These are phyloP conservation scores for Ambrosia trifida DNA, from an alignment of 129 eudicot species.

Conservation along the genomic window DNA sequence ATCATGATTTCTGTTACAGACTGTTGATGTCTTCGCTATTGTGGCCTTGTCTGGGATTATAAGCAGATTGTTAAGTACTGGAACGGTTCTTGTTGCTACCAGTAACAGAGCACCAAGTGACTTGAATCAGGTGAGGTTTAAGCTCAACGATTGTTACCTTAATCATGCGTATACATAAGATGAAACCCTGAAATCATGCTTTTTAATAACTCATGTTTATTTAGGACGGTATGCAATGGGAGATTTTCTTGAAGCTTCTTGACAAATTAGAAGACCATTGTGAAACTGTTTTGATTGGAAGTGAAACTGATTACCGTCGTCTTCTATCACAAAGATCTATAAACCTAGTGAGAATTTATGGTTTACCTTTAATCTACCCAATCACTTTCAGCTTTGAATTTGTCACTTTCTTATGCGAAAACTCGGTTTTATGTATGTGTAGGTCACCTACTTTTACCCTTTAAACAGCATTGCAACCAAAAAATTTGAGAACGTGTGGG, in stretches of 20 bases:
- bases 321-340: conserved; percentile 68
- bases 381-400: neutral
- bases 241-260: conserved; percentile 67
- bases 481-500: conserved; percentile 70
- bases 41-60: conserved; percentile 96
- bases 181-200: conserved; percentile 6
- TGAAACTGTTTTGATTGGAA: conserved; percentile 74
- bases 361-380: neutral
- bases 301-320: conserved; percentile 94
- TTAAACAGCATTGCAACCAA: conserved; percentile 43
- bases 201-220: conserved; percentile 8
- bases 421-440: conserved; percentile 23
- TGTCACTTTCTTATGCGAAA: neutral
- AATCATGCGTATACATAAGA: conserved; percentile 11
- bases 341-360: conserved; percentile 55
- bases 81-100: conserved; percentile 97
- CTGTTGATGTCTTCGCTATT: conserved; percentile 98
- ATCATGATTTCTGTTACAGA: conserved; percentile 50
- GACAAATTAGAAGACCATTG: conserved; percentile 82
- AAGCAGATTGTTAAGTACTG: conserved; percentile 87
- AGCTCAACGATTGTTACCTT: neutral
- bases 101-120: conserved; percentile 96
- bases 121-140: conserved; percentile 67
- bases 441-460: conserved; percentile 84
- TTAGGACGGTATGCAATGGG: conserved; percentile 99